These are phyloP conservation scores for Arabis hirsuta DNA, from an alignment of 345 rosid species.

Conservation along the genomic window DNA sequence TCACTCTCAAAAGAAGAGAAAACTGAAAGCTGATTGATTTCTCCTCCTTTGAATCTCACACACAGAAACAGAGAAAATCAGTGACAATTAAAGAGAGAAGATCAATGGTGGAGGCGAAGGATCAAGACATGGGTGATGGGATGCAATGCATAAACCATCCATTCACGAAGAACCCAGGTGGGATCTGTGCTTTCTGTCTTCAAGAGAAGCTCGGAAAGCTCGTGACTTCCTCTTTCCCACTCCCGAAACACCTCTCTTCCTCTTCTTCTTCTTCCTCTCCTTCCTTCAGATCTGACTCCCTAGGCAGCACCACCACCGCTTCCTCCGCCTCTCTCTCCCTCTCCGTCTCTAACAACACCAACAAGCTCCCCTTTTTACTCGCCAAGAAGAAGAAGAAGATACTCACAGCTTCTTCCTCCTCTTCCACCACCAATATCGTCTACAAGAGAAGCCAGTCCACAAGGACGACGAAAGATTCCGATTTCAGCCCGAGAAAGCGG, in stretches of 20 bases:
- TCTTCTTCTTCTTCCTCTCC: slow-evolving; percentile 67
- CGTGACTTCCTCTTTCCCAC: slow-evolving; percentile 84
- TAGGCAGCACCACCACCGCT: slow-evolving; percentile 14
- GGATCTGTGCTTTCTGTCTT: slow-evolving; percentile 98
- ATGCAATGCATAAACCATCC: slow-evolving; percentile 84
- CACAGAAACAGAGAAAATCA: neutral
- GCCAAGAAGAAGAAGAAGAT: slow-evolving; percentile 76
- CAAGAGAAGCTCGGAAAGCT: slow-evolving; percentile 97
- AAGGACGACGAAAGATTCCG: slow-evolving; percentile 41
- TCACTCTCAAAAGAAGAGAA: slow-evolving; percentile 39
- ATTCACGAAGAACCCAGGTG: slow-evolving; percentile 80
- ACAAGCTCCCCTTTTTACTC: slow-evolving; percentile 61
- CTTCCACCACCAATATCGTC: slow-evolving; percentile 48
- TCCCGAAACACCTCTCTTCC: slow-evolving; percentile 56
- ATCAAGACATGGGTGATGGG: slow-evolving; percentile 76
- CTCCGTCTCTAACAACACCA: slow-evolving; percentile 44
- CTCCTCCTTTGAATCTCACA: neutral
- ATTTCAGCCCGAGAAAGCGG: slow-evolving; percentile 65
- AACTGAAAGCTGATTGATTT: too few relatives aligned
- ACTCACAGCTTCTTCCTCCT: too few relatives aligned
- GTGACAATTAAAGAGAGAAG: too few relatives aligned
- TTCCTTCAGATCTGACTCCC: slow-evolving; percentile 83
- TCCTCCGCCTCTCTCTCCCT: too few relatives aligned
- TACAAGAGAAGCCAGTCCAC: slow-evolving; percentile 91
- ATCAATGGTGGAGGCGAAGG: slow-evolving; percentile 55